Conservation (phyloP, 345 rosid species). For the Eucalyptus victrix region DNA sequence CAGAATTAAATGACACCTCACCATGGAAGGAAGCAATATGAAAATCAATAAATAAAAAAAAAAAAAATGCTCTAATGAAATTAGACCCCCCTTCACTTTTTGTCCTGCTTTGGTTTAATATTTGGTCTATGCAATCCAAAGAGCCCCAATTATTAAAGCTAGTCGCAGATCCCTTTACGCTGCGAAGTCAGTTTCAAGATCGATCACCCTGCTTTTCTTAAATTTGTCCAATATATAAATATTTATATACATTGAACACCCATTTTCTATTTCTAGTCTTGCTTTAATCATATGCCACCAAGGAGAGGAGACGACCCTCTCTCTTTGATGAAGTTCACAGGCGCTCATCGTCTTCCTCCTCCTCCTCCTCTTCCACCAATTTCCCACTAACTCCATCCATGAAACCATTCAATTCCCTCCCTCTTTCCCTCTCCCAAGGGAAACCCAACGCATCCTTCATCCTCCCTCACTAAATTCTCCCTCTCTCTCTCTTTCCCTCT, state of each 20-base stretch:
- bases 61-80: background rate
- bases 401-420: constrained; percentile 24
- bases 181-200: background rate
- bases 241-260: background rate
- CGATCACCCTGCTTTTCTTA: background rate
- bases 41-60: background rate
- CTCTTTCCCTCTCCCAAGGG: background rate
- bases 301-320: background rate
- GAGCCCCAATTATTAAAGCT: background rate
- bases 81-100: background rate
- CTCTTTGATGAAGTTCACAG: constrained; percentile 56
- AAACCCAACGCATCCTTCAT: background rate
- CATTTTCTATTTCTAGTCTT: background rate
- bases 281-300: background rate
- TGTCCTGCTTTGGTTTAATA: background rate
- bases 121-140: background rate
- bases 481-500: background rate
- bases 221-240: background rate
- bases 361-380: background rate
- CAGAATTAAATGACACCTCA: background rate
- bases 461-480: background rate
- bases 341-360: constrained; percentile 9
- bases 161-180: background rate
- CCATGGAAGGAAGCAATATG: background rate
- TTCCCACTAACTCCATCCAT: constrained; percentile 27